Evolutionary conservation across 306 rosid species (phyloP).

Genomic region (Sophora flavescens): DNA sequence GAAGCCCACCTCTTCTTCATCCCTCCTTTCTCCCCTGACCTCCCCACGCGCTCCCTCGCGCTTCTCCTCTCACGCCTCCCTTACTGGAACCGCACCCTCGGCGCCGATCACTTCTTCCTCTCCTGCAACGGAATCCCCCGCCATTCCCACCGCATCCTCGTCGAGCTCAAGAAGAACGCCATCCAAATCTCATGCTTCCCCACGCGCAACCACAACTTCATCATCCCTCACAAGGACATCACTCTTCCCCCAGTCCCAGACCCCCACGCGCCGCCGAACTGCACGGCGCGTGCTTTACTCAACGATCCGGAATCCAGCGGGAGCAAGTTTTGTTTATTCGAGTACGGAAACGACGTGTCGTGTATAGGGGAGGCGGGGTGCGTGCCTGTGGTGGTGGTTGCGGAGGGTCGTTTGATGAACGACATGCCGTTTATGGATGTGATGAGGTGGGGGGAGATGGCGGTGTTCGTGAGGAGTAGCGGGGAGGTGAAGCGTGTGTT

Average conservation of each 20-base stretch:
- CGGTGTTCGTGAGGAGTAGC: constrained; percentile 49
- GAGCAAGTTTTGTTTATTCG: constrained; percentile 65
- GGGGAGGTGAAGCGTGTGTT: constrained; percentile 48
- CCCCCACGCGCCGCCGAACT: constrained; percentile 16
- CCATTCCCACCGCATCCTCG: constrained; percentile 59
- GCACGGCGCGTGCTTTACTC: background rate
- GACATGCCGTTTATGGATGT: constrained; percentile 80
- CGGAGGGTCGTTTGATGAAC: constrained; percentile 51
- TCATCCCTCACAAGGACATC: constrained; percentile 75
- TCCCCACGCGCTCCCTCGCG: constrained; percentile 58
- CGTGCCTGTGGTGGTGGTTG: constrained; percentile 62
- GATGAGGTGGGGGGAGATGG: constrained; percentile 77
- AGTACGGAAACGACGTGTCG: constrained; percentile 49
- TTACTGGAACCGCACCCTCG: constrained; percentile 85
- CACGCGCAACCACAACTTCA: constrained; percentile 43
- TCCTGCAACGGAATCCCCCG: constrained; percentile 55
- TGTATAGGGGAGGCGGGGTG: constrained; percentile 76
- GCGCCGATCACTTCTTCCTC: constrained; percentile 80
- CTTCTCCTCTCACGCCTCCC: constrained; percentile 58
- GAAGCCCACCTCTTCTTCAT: constrained; percentile 74
- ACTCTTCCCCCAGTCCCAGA: constrained; percentile 50
- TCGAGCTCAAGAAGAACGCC: constrained; percentile 77
- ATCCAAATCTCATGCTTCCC: constrained; percentile 77
- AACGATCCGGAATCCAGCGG: constrained; percentile 40
- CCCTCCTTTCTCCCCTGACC: constrained; percentile 65